Evolutionary conservation across 768 basidiomycete genomes (phyloP).

Genomic region (Tephrocybe sp.): DNA sequence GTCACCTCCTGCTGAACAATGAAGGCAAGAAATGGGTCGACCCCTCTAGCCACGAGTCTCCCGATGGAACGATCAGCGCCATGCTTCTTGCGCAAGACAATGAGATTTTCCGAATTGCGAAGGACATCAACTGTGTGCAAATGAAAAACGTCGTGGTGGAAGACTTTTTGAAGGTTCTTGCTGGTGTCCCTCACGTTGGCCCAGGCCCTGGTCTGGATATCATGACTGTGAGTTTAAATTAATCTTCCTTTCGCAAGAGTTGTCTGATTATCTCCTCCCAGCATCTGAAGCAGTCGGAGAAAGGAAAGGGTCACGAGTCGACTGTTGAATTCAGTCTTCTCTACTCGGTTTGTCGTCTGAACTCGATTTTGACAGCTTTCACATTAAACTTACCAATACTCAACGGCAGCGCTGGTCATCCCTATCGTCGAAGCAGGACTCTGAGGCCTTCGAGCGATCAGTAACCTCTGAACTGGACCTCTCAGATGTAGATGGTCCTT

Average conservation of each 20-base stretch:
- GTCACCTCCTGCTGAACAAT: conserved; percentile 17
- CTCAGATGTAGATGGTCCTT: neutral
- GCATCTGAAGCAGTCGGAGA: conserved; percentile 8
- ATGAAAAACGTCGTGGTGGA: conserved; percentile 23
- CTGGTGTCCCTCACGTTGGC: conserved; percentile 19
- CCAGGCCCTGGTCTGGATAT: conserved; percentile 15
- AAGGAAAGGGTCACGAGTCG: conserved; percentile 15
- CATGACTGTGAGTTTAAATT: conserved; percentile 9
- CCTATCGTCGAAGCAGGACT: conserved; percentile 6
- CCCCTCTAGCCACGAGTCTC: conserved; percentile 4
- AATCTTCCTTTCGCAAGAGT: neutral
- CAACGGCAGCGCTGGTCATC: conserved; percentile 2
- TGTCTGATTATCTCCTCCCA: neutral
- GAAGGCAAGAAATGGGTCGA: conserved; percentile 18
- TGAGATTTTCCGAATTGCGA: conserved; percentile 24
- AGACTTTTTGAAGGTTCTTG: conserved; percentile 24
- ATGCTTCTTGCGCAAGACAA: conserved; percentile 19
- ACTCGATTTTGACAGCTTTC: neutral
- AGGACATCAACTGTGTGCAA: conserved; percentile 22
- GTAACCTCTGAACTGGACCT: neutral
- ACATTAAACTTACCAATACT: neutral
- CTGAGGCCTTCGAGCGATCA: neutral
- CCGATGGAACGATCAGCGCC: conserved; percentile 2
- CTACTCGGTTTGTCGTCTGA: conserved; percentile 13
- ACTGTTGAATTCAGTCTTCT: conserved; percentile 16